Conservation (phyloP, 768 basidiomycete species). For the Multifurca ochricompacta region DNA sequence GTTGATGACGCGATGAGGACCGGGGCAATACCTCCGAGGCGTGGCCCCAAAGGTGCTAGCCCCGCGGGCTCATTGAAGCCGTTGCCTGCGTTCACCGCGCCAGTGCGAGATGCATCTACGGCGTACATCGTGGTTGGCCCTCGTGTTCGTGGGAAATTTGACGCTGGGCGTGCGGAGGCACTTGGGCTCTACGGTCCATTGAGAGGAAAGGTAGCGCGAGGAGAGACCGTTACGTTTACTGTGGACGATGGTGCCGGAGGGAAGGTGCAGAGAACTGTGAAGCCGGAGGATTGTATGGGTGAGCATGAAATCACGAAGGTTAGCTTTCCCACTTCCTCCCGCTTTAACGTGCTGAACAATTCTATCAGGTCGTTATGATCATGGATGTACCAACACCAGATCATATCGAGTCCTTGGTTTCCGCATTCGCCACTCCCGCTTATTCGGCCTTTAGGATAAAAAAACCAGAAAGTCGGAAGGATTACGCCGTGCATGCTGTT, state of each 20-base stretch:
- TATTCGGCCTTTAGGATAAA: conserved; percentile 44
- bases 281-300: conserved; percentile 53
- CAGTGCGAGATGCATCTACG: conserved; percentile 20
- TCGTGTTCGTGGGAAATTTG: conserved; percentile 55
- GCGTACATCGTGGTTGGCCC: conserved; percentile 40
- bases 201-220: conserved; percentile 54
- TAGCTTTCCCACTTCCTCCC: conserved; percentile 9
- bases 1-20: background rate
- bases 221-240: conserved; percentile 52
- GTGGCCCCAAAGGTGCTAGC: background rate
- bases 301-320: conserved; percentile 45
- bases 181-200: conserved; percentile 60
- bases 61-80: conserved; percentile 9
- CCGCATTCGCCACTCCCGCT: conserved; percentile 39
- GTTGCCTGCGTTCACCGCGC: conserved; percentile 2
- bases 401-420: conserved; percentile 46
- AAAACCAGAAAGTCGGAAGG: conserved; percentile 31
- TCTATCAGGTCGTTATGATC: conserved; percentile 48
- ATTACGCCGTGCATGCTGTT: conserved; percentile 43
- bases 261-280: conserved; percentile 40
- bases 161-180: conserved; percentile 51
- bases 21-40: background rate
- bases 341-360: background rate
- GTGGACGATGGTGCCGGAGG: conserved; percentile 40
- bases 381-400: conserved; percentile 61